Evolutionary conservation across 2,329 filamentous ascomycete genomes (phyloP).

Genomic region (Pestalotiopsis sp.): DNA sequence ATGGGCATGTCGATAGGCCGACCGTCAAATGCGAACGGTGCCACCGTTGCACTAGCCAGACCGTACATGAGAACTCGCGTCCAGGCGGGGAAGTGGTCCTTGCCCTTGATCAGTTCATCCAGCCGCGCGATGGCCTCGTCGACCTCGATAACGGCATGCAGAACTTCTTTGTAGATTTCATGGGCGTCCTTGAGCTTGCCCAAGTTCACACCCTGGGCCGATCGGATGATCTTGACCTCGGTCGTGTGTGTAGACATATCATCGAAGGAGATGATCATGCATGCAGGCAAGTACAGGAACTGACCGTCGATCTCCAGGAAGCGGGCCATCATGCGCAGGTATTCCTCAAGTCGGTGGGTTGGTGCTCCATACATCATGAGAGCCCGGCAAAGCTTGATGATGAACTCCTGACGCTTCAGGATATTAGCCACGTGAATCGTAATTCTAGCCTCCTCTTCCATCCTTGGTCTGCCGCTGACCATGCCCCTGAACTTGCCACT

Average conservation of each 20-base stretch:
- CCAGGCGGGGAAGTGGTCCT: conserved; percentile 53
- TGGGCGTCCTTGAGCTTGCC: conserved; percentile 65
- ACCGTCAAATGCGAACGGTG: conserved; percentile 79
- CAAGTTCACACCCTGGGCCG: conserved; percentile 60
- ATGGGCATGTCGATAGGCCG: conserved; percentile 79
- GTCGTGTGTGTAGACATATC: conserved; percentile 68
- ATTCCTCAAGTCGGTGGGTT: conserved; percentile 89
- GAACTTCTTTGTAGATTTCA: conserved; percentile 66
- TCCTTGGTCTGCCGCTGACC: conserved; percentile 36
- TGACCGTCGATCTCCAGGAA: conserved; percentile 88
- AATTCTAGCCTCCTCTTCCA: conserved; percentile 49
- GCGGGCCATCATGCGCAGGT: conserved; percentile 87
- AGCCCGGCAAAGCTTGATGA: conserved; percentile 81
- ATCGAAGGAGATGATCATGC: conserved; percentile 93
- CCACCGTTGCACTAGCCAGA: conserved; percentile 74
- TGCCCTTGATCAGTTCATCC: conserved; percentile 50
- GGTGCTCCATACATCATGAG: conserved; percentile 91
- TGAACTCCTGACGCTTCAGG: conserved; percentile 78
- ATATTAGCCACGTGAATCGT: conserved; percentile 64
- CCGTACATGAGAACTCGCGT: conserved; percentile 71
- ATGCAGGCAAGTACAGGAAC: conserved; percentile 87
- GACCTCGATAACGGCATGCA: conserved; percentile 61
- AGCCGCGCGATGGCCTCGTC: conserved; percentile 59
- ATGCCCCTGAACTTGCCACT: conserved; percentile 39
- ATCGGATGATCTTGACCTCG: conserved; percentile 67